Base-by-base conservation (phyloP, 2,329 filamentous ascomycete genomes). In the Claviceps purpurea region DNA sequence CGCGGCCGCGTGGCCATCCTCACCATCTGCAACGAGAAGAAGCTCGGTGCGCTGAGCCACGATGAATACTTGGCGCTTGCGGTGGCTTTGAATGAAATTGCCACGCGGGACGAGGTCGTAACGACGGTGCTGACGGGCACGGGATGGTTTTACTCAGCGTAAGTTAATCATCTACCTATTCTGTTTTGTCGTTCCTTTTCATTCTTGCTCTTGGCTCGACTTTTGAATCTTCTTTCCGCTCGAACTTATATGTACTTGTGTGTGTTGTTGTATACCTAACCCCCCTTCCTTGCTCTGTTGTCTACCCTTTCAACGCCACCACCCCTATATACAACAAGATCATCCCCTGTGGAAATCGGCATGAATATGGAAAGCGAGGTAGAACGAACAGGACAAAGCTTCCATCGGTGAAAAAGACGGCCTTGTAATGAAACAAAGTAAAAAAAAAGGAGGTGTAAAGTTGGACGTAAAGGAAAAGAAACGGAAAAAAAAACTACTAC, bases 121-220 rank as follows among this genome's bases (percentile, higher is more conserved):
- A 82, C 95, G 60, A 97, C 91, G 3, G 75, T 97, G 11, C 64
- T 97, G 3, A 87, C 89, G 0, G 93, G 82, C 61, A 90, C 81
- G 54, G 91, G 91, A n/a, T 76, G 79, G 7, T 84, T 72, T 64
- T 97, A 97, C 72, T 96, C 89, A 10, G 90, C 91, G 87, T 95
- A 77, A 61, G 79, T 42, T 11, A 48, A 38, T 39, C 38, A 30
- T 45, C 13, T 3, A 18, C 18, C 18, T 18, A 18, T 30, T 41
- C 14, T 39, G 2, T 6, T 22, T 49, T 13, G 0, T 49, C 18
- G 8, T 30, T 26, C 22, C 63, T 34, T 34, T 3, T 11, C 22
- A 34, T 11, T 11, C 30, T 10, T 34, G 30, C 30, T 34, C 30
- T 34, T 18, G 18, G 18, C 18, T 18, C 18, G 18, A 11, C 10